These are phyloP conservation scores for Trichoderma afroharzianum DNA, from an alignment of 2,329 filamentous ascomycete species.

Conservation along the genomic window DNA sequence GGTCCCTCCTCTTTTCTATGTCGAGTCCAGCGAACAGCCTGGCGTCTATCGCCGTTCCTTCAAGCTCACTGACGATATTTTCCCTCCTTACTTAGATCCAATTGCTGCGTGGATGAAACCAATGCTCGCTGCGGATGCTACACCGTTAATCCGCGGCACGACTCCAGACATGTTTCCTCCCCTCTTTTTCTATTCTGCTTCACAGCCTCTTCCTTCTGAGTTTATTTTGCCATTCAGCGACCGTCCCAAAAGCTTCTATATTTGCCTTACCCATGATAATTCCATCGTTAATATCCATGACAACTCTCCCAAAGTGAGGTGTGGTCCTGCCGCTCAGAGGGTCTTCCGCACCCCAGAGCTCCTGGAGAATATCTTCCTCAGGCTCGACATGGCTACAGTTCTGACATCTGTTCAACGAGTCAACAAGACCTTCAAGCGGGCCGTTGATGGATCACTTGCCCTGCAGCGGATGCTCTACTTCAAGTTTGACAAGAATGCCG, in stretches of 20 bases:
- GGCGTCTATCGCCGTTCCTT: background rate
- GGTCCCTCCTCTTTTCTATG: background rate
- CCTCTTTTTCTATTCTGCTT: background rate
- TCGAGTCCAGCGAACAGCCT: background rate
- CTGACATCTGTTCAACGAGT: background rate
- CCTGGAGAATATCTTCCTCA: background rate
- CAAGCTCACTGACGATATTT: background rate
- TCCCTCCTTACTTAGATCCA: background rate
- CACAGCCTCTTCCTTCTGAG: background rate
- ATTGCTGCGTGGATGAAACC: background rate
- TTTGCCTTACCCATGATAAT: background rate
- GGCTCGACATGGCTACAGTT: background rate
- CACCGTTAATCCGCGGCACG: background rate
- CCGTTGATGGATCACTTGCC: background rate
- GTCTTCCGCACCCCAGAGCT: background rate
- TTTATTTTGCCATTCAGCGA: background rate
- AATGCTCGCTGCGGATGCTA: background rate
- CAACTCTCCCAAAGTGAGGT: background rate
- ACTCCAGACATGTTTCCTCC: background rate
- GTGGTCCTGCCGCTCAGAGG: background rate
- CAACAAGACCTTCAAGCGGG: background rate
- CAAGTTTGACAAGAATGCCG: background rate
- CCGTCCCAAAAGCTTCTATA: background rate
- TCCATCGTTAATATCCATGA: background rate
- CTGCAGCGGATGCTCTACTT: slow-evolving; percentile 3